phyloP scores from a whole-genome alignment of 2,329 filamentous ascomycete species.

The Penicillium sp. region DNA sequence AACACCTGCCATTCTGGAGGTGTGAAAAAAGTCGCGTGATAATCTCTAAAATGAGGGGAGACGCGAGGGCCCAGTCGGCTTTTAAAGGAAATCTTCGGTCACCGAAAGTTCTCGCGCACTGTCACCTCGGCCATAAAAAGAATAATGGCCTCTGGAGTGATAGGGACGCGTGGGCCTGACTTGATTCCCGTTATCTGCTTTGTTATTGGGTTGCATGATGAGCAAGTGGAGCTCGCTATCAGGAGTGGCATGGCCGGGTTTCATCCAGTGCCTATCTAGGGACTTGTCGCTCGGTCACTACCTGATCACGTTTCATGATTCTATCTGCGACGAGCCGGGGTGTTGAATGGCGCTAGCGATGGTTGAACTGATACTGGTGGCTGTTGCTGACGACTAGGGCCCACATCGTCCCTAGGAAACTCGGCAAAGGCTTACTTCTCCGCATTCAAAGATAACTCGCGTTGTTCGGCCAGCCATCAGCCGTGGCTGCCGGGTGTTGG shows the following conservation, averaged over 20 bases:
- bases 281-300: neutral
- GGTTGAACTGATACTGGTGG: neutral
- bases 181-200: neutral
- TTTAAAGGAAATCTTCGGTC: neutral
- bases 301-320: neutral
- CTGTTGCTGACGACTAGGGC: neutral
- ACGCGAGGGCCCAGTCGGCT: neutral
- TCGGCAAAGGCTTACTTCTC: conserved; percentile 10
- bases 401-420: conserved; percentile 4
- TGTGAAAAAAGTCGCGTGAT: neutral
- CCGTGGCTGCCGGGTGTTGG: neutral
- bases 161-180: conserved; percentile 1
- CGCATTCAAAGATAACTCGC: neutral
- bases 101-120: neutral
- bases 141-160: neutral
- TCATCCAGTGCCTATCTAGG: neutral
- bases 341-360: neutral
- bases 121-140: neutral
- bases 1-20: conserved; percentile 10
- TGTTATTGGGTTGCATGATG: conserved; percentile 1
- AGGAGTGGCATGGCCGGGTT: neutral
- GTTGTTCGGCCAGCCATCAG: conserved; percentile 5
- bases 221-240: neutral
- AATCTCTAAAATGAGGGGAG: neutral
- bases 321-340: conserved; percentile 1